phyloP scores from a whole-genome alignment of 805 yeast species.

The Kodamaea nitidulidarum region DNA sequence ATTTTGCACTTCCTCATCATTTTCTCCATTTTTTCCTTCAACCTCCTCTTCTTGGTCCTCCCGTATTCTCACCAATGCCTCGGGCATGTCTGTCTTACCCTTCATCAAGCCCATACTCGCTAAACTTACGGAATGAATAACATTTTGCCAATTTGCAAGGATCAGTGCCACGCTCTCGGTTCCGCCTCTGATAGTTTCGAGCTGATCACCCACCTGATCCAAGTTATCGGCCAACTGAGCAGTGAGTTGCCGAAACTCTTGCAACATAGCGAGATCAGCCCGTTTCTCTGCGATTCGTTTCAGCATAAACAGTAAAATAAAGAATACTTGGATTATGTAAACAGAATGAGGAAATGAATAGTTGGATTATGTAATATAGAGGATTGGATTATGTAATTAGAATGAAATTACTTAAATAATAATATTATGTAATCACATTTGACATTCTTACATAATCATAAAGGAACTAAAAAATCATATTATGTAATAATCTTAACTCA shows the following conservation, averaged over 20 bases:
- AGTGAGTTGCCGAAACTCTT: constrained; percentile 46
- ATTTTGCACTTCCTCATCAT: neutral
- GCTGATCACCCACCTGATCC: constrained; percentile 44
- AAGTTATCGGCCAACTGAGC: constrained; percentile 43
- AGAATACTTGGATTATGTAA: neutral
- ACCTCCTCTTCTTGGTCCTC: constrained; percentile 37
- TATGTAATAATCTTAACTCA: too few species aligned
- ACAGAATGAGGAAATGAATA: neutral
- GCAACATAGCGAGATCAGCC: constrained; percentile 48
- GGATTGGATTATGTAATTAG: too few species aligned
- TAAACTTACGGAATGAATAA: constrained; percentile 55
- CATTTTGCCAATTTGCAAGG: constrained; percentile 62
- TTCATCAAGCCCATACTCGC: constrained; percentile 52
- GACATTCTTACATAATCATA: too few species aligned
- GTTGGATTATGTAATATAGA: too few species aligned
- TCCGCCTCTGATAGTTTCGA: constrained; percentile 51
- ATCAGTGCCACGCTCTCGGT: constrained; percentile 57
- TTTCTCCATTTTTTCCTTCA: neutral
- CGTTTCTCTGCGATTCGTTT: constrained; percentile 42
- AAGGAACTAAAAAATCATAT: too few species aligned
- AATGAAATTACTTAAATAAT: too few species aligned
- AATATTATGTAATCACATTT: too few species aligned
- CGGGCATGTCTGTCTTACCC: constrained; percentile 51
- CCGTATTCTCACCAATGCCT: constrained; percentile 57
- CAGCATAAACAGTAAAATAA: constrained; percentile 8